Base-by-base conservation (phyloP, 148 eudicot species). In the Camellia granthamiana region DNA sequence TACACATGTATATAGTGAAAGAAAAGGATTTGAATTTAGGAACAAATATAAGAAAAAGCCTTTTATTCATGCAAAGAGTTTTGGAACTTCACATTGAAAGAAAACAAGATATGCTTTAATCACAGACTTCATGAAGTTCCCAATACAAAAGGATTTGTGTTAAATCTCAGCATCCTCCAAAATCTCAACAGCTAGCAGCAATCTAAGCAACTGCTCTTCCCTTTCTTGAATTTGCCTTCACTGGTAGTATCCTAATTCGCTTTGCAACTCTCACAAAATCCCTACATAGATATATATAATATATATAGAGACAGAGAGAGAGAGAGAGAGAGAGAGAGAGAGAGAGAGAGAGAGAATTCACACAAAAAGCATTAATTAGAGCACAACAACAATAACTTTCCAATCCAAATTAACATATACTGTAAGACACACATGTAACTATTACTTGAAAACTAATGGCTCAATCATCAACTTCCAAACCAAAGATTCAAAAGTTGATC, bases 181-280 rank as follows among this genome's bases (percentile, higher is more conserved):
- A 55, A 74, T 74, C 76, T 55, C 46, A 59, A 55, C 47, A 42
- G 19, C 65, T 21, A 42, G 19, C 65, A 41, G 7, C 64, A 74
- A 58, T 9, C 51, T 75, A 76, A 59, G 41, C 68, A 38, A 72
- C 81, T 56, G 62, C 79, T 73, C 61, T 83, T 73, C 83, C 87
- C 82, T 87, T 94, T 77, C 85, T 92, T 78, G 90, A 75, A 78
- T 82, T 90, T 60, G 84, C 85, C 87, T 94, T 94, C 59, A 78
- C 88, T 1, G 98, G 97, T 68, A 94, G 59, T 78, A 94, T 88
- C 77, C 98, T 89, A 77, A 92, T 90, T 87, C 98, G 90, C 83
- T 88, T 94, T 2, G 98, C 94, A 74, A 94, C 94, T 83, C 93
- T 84, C 42, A 92, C 94, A 80, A 94, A 94, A 88, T 93, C 94